Percentiles rank a stretch among this genome's conserved stretches.
phyloP scores from a whole-genome alignment of 1,284 basidiomycete species.

The Ceratobasidium sp. region DNA sequence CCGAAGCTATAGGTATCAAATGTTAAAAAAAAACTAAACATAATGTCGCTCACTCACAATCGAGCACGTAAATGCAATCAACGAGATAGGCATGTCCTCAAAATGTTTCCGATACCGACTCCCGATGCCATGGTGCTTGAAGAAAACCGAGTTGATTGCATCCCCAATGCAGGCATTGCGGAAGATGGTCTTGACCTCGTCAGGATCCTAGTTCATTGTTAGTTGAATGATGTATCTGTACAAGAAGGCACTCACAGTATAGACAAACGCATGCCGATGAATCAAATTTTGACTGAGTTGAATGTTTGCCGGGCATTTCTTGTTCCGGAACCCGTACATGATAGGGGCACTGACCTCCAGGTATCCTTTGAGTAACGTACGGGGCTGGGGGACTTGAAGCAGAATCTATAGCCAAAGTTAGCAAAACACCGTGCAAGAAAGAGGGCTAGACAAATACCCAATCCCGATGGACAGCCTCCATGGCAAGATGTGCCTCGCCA shows the following conservation, averaged over 20 bases:
- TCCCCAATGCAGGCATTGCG: neutral
- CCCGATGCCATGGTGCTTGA: neutral
- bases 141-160: neutral
- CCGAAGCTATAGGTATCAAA: neutral
- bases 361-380: neutral
- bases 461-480: neutral
- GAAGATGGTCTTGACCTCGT: neutral
- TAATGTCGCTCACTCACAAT: neutral
- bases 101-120: neutral
- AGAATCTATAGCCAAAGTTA: neutral
- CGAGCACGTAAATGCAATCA: neutral
- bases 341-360: neutral
- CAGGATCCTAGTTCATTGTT: neutral
- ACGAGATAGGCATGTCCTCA: neutral
- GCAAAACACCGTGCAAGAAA: neutral
- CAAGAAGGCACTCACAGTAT: neutral
- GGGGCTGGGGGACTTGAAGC: neutral
- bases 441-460: neutral
- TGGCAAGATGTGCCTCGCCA: neutral
- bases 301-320: neutral
- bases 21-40: neutral
- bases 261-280: neutral
- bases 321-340: neutral
- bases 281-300: neutral
- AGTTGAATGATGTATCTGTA: neutral